Evolutionary conservation across 2,329 filamentous ascomycete genomes (phyloP).

Genomic region (Thelonectria olida): DNA sequence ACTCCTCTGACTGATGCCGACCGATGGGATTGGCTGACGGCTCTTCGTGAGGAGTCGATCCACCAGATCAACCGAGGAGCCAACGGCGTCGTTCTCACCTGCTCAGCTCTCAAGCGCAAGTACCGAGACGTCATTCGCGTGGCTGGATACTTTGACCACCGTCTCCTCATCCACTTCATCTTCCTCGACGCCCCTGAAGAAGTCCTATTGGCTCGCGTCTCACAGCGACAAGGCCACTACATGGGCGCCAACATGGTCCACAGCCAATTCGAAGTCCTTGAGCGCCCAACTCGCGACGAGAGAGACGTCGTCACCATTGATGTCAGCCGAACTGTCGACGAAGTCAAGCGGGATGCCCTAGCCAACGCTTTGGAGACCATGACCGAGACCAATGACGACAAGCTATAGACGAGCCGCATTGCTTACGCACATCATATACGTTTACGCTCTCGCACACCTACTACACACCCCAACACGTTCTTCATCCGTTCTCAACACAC

Average conservation of each 20-base stretch:
- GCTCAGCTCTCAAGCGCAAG: slow-evolving; percentile 95
- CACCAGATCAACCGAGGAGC: slow-evolving; percentile 64
- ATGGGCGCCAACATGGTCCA: slow-evolving; percentile 97
- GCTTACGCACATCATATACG: not conserved
- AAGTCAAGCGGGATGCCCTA: slow-evolving; percentile 70
- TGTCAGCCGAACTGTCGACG: slow-evolving; percentile 65
- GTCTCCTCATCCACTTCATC: slow-evolving; percentile 88
- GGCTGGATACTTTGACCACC: slow-evolving; percentile 77
- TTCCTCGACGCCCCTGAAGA: slow-evolving; percentile 84
- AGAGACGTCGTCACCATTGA: slow-evolving; percentile 77
- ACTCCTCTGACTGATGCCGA: slow-evolving; percentile 90
- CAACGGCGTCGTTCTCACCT: slow-evolving; percentile 89
- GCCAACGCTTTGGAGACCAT: slow-evolving; percentile 65
- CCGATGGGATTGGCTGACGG: slow-evolving; percentile 96
- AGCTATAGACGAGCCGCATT: slow-evolving; percentile 23
- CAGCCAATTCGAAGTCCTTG: slow-evolving; percentile 89
- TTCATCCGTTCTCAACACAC: not conserved
- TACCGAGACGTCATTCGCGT: slow-evolving; percentile 93
- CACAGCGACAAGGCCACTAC: slow-evolving; percentile 82
- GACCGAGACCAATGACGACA: slow-evolving; percentile 35
- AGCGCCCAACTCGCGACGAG: slow-evolving; percentile 78
- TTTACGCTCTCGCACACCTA: slow-evolving; percentile 2
- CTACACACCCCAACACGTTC: too few species aligned
- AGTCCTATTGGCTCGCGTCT: slow-evolving; percentile 79
- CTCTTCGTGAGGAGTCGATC: slow-evolving; percentile 75